Conservation (phyloP, 2,329 filamentous ascomycete genomes). For the Diaporthe helianthi region DNA sequence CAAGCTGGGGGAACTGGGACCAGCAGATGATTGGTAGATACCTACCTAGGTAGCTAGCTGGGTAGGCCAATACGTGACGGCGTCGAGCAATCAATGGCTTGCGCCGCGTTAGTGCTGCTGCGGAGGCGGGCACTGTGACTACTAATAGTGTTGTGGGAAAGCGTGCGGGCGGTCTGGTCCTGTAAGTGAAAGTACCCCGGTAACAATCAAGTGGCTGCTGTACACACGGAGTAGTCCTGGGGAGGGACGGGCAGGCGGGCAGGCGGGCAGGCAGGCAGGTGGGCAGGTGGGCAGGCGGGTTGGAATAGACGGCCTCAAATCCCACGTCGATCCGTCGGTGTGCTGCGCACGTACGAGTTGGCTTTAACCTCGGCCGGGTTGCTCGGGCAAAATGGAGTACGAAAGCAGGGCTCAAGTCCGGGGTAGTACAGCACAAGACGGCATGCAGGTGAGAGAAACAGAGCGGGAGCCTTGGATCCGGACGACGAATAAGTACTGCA, state of each 20-base stretch:
- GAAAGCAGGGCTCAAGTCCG: neutral
- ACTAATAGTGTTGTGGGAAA: neutral
- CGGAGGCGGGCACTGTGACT: neutral
- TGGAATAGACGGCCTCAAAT: conserved; percentile 14
- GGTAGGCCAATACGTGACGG: conserved; percentile 21
- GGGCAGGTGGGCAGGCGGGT: conserved; percentile 7
- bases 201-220: neutral
- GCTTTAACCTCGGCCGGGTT: conserved; percentile 10
- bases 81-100: conserved; percentile 18
- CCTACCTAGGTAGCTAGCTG: too few relatives aligned
- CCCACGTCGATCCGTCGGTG: conserved; percentile 8
- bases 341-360: neutral
- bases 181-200: conserved; percentile 1
- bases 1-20: conserved; percentile 4
- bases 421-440: neutral
- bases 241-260: neutral
- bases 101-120: conserved; percentile 24
- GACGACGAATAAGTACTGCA: conserved; percentile 18
- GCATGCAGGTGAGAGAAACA: neutral
- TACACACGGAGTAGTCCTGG: too few relatives aligned
- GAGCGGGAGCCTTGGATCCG: neutral
- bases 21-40: conserved; percentile 4
- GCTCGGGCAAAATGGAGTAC: conserved; percentile 15
- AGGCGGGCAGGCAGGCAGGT: neutral
- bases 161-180: neutral